Conservation (phyloP, 208 protist genomes). For the Wallacemonas sp. region DNA sequence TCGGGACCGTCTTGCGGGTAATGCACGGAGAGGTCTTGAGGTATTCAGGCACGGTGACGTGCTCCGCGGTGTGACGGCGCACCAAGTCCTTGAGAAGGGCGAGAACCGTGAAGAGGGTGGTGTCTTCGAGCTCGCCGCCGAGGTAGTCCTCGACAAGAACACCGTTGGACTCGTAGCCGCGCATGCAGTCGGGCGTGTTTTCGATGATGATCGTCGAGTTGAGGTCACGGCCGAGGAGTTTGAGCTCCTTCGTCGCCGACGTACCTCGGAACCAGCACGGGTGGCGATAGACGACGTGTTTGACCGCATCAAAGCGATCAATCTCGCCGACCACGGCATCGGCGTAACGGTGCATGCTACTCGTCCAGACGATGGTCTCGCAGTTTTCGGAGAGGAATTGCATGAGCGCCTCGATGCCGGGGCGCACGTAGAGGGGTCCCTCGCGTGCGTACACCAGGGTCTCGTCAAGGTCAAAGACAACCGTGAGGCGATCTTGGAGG, state of each 20-base stretch:
- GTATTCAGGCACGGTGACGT: constrained; percentile 70
- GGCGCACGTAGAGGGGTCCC: constrained; percentile 88
- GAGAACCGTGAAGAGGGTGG: constrained; percentile 69
- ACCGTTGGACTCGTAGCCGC: constrained; percentile 85
- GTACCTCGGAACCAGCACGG: constrained; percentile 66
- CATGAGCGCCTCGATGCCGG: constrained; percentile 77
- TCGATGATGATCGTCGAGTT: constrained; percentile 84
- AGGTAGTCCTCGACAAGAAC: constrained; percentile 90
- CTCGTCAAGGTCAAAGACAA: constrained; percentile 93
- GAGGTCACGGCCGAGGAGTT: constrained; percentile 76
- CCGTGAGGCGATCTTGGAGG: constrained; percentile 61
- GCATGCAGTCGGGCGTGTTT: constrained; percentile 91
- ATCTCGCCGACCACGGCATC: constrained; percentile 86
- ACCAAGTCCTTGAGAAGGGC: constrained; percentile 75
- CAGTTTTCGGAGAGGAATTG: constrained; percentile 74
- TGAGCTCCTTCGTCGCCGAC: constrained; percentile 80
- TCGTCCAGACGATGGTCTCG: constrained; percentile 90
- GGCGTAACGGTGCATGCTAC: constrained; percentile 79
- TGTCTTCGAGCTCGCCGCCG: constrained; percentile 88
- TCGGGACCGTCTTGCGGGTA: constrained; percentile 44
- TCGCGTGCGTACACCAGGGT: constrained; percentile 89
- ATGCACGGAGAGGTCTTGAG: constrained; percentile 52
- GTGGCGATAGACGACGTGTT: constrained; percentile 82
- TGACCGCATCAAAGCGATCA: constrained; percentile 57
- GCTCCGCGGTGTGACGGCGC: constrained; percentile 31